Conservation (phyloP, 345 rosid species). For the Populus pruinosa region DNA sequence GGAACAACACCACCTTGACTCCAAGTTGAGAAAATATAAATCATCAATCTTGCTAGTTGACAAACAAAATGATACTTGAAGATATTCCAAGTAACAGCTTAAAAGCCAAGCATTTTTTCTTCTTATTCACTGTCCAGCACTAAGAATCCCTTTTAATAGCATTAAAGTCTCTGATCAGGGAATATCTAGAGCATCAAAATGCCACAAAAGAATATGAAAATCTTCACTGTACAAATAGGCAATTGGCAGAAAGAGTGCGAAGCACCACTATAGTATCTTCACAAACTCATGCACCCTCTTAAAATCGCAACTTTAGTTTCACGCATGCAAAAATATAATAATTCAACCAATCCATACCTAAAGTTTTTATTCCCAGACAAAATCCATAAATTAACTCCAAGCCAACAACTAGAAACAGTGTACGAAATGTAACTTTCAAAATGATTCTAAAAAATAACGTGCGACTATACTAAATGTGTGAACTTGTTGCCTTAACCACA, state of each 20-base stretch:
- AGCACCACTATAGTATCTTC: background rate
- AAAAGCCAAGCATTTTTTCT: background rate
- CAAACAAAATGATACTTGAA: background rate
- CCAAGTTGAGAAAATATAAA: background rate
- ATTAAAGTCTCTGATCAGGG: background rate
- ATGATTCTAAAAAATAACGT: slow-evolving; percentile 32
- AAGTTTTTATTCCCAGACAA: slow-evolving; percentile 21
- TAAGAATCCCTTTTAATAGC: background rate
- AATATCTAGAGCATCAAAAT: background rate
- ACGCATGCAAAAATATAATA: slow-evolving; percentile 10
- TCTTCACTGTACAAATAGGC: background rate
- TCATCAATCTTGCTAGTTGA: background rate
- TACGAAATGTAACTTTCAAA: slow-evolving; percentile 20
- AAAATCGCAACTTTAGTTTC: slow-evolving; percentile 16
- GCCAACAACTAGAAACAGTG: slow-evolving; percentile 11
- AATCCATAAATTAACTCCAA: slow-evolving; percentile 19
- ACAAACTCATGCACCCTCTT: slow-evolving; percentile 6
- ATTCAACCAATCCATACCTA: slow-evolving; percentile 10
- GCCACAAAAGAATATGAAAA: slow-evolving; percentile 7
- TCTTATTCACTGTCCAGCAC: background rate
- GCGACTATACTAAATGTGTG: slow-evolving; percentile 20
- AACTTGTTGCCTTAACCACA: slow-evolving; percentile 11
- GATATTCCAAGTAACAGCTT: background rate
- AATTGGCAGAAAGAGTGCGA: background rate
- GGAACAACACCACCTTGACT: background rate